Evolutionary conservation across 805 yeast genomes (phyloP).

Genomic region (Candida khao-thaluensis): DNA sequence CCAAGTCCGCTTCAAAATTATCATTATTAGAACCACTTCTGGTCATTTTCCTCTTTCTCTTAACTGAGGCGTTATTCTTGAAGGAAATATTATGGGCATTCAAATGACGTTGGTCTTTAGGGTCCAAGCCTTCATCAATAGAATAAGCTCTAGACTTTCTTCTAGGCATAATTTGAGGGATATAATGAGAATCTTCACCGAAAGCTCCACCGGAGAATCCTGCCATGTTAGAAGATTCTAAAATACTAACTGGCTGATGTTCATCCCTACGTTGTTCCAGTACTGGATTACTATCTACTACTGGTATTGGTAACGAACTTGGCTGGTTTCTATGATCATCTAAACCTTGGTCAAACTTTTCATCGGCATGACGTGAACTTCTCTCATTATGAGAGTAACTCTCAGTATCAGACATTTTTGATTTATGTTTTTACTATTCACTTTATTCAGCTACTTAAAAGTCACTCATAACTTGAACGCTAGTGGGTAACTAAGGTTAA

Average conservation of each 20-base stretch:
- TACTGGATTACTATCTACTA: background rate
- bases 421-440: background rate
- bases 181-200: slow-evolving; percentile 3
- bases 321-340: slow-evolving; percentile 43
- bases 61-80: slow-evolving; percentile 6
- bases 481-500: too few species aligned
- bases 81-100: slow-evolving; percentile 4
- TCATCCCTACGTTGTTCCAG: background rate
- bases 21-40: slow-evolving; percentile 14
- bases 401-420: slow-evolving; percentile 42
- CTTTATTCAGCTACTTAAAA: background rate
- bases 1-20: slow-evolving; percentile 25
- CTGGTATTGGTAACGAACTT: slow-evolving; percentile 31
- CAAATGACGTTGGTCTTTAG: slow-evolving; percentile 18
- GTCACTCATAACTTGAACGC: too few species aligned
- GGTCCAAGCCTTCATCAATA: slow-evolving; percentile 16
- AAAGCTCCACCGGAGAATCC: slow-evolving; percentile 2
- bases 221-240: slow-evolving; percentile 3
- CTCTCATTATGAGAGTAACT: slow-evolving; percentile 31
- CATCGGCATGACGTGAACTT: slow-evolving; percentile 18
- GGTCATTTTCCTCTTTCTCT: slow-evolving; percentile 13
- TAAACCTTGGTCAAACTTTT: slow-evolving; percentile 32
- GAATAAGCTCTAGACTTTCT: slow-evolving; percentile 14
- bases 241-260: slow-evolving; percentile 11
- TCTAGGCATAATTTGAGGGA: slow-evolving; percentile 10